Evolutionary conservation across 257 asterid species (phyloP), one percentile per base, ranked within the genome.

Genomic region (Nicotiana benthamiana): DNA sequence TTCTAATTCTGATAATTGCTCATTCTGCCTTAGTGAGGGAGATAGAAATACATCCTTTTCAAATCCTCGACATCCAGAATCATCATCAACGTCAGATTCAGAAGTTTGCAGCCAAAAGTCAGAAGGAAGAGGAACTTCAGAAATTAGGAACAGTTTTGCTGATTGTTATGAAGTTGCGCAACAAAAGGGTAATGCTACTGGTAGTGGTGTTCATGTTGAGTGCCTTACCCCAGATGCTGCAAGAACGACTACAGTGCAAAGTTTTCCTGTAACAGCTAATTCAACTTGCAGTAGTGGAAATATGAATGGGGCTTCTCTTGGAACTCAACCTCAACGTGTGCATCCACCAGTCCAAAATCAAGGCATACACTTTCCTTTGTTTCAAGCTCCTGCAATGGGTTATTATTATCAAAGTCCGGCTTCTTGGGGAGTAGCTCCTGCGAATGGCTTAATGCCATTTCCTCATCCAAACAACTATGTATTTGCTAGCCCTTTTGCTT

Each of bases 361-460:
- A 83, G 86, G 87, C 85, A 64, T 90, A 43, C 90, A 89, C 80
- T 92, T 84, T 82, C 95, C 97, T 1, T 60, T 91, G 81, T 90
- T 88, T 84, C 99, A 87, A 84, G 85, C 93, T 87, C 88, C 97
- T 75, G 54, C 92, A 9, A 76, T 91, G 86, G 93, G 93, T 53
- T 96, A 92, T 83, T 92, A 90, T 83, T 94, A 89, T 82, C 98
- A 92, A 87, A 86, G 83, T 84, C 91, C 97, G 28, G 87, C 90
- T 61, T 82, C 94, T 64, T 94, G 96, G 97, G 75, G 90, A 1
- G 83, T 89, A 8, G 84, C 90, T 81, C 94, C 95, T 57, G 82
- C 93, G 9, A 93, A 90, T 83, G 95, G 97, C 27, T 80, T 92
- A 80, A 79, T 90, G 90, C 72, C 97, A 24, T 86, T 84, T 80